These are phyloP conservation scores for Astrothelium subdiscretum DNA, from an alignment of 495 filamentous ascomycete genomes.

Conservation along the genomic window DNA sequence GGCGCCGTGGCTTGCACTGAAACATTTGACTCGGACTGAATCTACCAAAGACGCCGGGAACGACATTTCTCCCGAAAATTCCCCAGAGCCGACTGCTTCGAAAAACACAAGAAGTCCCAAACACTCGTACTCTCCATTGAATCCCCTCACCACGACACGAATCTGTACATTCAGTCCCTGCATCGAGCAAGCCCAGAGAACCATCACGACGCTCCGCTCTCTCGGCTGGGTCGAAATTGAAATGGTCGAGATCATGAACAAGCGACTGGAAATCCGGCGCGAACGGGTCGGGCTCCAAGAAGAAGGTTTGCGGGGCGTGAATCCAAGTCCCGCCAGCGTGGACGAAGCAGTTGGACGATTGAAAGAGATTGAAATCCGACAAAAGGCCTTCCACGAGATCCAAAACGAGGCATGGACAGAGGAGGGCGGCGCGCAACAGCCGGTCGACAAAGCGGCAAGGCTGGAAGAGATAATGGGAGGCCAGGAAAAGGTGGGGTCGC, in stretches of 20 bases:
- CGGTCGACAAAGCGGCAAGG: constrained; percentile 9
- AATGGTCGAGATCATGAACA: constrained; percentile 77
- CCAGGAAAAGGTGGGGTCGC: not conserved
- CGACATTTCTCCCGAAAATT: too few relatives aligned
- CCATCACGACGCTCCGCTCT: constrained; percentile 63
- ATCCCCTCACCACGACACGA: constrained; percentile 51
- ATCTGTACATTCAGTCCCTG: constrained; percentile 94
- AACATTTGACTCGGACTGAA: constrained; percentile 55
- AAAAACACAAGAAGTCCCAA: not conserved
- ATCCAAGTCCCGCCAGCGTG: constrained; percentile 52
- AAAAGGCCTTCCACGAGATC: constrained; percentile 40
- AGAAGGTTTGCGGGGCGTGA: constrained; percentile 46
- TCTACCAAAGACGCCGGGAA: not conserved
- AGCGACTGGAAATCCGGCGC: constrained; percentile 66
- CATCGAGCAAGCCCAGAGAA: constrained; percentile 85
- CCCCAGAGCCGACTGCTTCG: not conserved
- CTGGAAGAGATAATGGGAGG: constrained; percentile 14
- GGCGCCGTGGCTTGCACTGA: constrained; percentile 83
- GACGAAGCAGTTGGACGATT: constrained; percentile 64
- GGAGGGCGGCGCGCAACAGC: constrained; percentile 17
- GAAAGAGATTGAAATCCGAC: constrained; percentile 56
- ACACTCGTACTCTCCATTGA: constrained; percentile 53
- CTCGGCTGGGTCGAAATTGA: constrained; percentile 82
- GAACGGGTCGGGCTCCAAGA: constrained; percentile 60
- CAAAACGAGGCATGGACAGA: constrained; percentile 16